Evolutionary conservation across 148 eudicot genomes (phyloP), one percentile per base, ranked within the genome.

Genomic region (Heliosperma pusillum): DNA sequence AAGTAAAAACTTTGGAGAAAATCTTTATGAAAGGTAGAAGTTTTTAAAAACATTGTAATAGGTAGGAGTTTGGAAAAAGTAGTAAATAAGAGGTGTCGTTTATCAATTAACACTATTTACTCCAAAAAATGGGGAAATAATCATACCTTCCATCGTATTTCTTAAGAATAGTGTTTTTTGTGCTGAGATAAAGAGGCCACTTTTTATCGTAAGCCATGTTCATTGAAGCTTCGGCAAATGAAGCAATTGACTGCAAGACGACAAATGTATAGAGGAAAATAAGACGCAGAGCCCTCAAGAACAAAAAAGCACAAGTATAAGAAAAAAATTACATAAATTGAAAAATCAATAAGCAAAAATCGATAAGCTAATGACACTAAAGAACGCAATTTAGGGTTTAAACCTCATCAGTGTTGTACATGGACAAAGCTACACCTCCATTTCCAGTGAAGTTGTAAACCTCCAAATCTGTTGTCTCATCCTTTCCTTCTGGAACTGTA

Each of bases 371-470:
- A 65, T 27, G 26, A 26, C 44, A 71, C 2, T 36, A 20, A 65
- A 72, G 60, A 47, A 64, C 11, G 36, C 11, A 30, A 11, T 2
- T 50, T 25, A 26, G 60, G 42, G 70, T 74, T 9, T 79, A 62
- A 69, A 93, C 98, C 98, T 93, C 97, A 81, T 89, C 97, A 58
- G 98, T 93, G 85, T 93, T 93, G 85, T 93, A 93, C 97, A 93
- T 93, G 74, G 94, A 52, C 83, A 93, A 76, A 66, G 90, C 92
- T 25, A 91, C 98, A n/a, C 97, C 98, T 72, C 98, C 97, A 66
- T 82, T 77, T 70, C 94, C 94, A 64, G 88, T 93, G 80, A 93
- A 93, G 69, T 87, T 79, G 78, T 25, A 91, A 69, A 93, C 97
- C 78, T 93, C 98, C 56, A 89, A 47, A 74, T 93, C 98, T 65